Evolutionary conservation across 1,284 basidiomycete species (phyloP).

Genomic region (Sporisorium sorghi): DNA sequence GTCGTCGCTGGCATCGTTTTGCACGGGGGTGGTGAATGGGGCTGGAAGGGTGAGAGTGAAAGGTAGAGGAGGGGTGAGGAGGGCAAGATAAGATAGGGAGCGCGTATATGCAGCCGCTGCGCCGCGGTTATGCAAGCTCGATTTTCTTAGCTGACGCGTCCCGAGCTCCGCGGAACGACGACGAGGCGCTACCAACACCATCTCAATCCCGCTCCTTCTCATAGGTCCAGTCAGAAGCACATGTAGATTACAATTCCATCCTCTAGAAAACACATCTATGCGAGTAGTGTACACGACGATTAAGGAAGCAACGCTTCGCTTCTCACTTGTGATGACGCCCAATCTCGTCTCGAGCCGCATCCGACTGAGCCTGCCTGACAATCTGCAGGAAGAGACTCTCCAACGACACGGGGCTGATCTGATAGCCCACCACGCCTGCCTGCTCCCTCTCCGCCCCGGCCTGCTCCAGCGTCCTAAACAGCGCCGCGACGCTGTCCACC

Average conservation of each 20-base stretch:
- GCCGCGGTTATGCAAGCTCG: background rate
- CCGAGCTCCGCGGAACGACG: background rate
- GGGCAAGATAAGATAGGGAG: background rate
- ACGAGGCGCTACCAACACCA: background rate
- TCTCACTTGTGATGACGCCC: slow-evolving; percentile 7
- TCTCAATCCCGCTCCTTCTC: background rate
- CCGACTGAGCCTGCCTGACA: slow-evolving; percentile 72
- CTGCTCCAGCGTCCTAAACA: slow-evolving; percentile 27
- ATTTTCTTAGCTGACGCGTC: background rate
- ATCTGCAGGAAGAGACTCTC: slow-evolving; percentile 82
- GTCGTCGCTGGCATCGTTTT: slow-evolving; percentile 17
- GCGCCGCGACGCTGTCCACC: slow-evolving; percentile 78
- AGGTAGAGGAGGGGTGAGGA: background rate
- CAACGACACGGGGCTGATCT: slow-evolving; percentile 71
- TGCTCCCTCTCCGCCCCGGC: slow-evolving; percentile 13
- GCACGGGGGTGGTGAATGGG: background rate
- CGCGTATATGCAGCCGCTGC: no score
- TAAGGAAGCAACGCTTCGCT: no score
- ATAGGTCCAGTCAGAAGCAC: no score
- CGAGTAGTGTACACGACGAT: no score
- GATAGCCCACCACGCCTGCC: slow-evolving; percentile 28
- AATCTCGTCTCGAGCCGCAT: slow-evolving; percentile 24
- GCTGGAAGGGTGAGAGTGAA: background rate
- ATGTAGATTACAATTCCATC: background rate
- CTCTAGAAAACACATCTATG: background rate